phyloP scores from a whole-genome alignment of 179 eudicot species.

The Spinacia oleracea region DNA sequence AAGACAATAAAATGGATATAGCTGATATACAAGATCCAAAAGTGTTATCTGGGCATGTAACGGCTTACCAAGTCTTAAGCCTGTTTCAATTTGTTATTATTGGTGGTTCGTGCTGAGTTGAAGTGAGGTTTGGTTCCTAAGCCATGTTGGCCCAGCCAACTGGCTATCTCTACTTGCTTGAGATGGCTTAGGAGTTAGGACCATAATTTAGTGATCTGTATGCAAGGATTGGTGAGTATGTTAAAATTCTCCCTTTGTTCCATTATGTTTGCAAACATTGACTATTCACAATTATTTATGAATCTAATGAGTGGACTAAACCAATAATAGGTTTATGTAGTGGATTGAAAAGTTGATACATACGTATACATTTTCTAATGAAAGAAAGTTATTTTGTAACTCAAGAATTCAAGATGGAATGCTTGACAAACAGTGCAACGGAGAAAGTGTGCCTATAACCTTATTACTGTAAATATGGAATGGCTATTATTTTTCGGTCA shows the following conservation, averaged over 20 bases:
- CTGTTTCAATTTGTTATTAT: too few species aligned
- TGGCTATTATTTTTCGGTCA: background rate
- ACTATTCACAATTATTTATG: background rate
- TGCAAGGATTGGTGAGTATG: background rate
- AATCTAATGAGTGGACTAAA: background rate
- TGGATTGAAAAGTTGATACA: too few species aligned
- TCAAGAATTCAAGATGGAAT: background rate
- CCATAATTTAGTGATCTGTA: too few species aligned
- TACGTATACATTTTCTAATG: too few species aligned
- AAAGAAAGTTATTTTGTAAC: too few species aligned
- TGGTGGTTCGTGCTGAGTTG: too few species aligned
- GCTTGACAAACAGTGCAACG: background rate
- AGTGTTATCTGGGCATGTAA: background rate
- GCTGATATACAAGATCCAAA: background rate
- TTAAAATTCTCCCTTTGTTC: background rate
- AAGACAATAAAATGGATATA: background rate
- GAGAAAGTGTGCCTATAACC: background rate
- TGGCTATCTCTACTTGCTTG: background rate
- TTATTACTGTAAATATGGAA: background rate
- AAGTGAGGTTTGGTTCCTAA: too few species aligned
- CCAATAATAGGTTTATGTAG: background rate
- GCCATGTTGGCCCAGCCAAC: too few species aligned
- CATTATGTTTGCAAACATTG: background rate
- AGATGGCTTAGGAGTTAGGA: too few species aligned
- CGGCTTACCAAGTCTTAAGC: too few species aligned